These are phyloP conservation scores for Neoboletus subvelutipes DNA, from an alignment of 768 basidiomycete species.

Conservation along the genomic window DNA sequence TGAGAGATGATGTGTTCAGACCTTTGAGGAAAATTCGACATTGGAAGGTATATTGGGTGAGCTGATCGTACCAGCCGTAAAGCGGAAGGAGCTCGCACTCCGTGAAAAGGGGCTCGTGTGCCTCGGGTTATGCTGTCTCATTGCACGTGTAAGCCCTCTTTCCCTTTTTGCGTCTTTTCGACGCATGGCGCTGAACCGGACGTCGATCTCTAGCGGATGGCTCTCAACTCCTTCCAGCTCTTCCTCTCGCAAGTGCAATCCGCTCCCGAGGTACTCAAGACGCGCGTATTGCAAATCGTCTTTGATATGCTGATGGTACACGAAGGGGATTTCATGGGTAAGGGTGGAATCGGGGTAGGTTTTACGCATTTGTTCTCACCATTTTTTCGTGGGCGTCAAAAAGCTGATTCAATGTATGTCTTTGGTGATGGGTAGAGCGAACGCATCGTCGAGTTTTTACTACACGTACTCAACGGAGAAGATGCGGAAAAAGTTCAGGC, in stretches of 20 bases:
- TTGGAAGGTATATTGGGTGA: constrained; percentile 70
- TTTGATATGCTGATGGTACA: constrained; percentile 90
- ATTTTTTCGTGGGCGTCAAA: not conserved
- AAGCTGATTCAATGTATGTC: not conserved
- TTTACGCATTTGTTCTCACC: constrained; percentile 6
- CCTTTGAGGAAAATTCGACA: constrained; percentile 70
- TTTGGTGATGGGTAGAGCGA: constrained; percentile 36
- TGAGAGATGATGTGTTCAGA: constrained; percentile 29
- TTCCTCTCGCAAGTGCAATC: constrained; percentile 74
- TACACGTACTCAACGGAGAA: constrained; percentile 50
- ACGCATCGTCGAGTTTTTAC: constrained; percentile 66
- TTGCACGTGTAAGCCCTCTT: constrained; percentile 45
- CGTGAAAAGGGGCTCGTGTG: constrained; percentile 64
- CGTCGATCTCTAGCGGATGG: constrained; percentile 25
- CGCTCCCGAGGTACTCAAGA: constrained; percentile 63
- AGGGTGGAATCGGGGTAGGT: constrained; percentile 38
- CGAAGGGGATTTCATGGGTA: constrained; percentile 59
- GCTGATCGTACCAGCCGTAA: constrained; percentile 87
- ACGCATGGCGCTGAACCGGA: not conserved
- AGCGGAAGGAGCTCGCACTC: constrained; percentile 74
- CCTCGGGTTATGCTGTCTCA: constrained; percentile 66
- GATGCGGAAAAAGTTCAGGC: constrained; percentile 68
- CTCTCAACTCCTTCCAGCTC: constrained; percentile 64
- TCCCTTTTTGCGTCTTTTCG: not conserved
- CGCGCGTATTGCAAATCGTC: constrained; percentile 69